These are phyloP conservation scores for Lipomyces sp. DNA, from an alignment of 805 yeast species.

Conservation along the genomic window DNA sequence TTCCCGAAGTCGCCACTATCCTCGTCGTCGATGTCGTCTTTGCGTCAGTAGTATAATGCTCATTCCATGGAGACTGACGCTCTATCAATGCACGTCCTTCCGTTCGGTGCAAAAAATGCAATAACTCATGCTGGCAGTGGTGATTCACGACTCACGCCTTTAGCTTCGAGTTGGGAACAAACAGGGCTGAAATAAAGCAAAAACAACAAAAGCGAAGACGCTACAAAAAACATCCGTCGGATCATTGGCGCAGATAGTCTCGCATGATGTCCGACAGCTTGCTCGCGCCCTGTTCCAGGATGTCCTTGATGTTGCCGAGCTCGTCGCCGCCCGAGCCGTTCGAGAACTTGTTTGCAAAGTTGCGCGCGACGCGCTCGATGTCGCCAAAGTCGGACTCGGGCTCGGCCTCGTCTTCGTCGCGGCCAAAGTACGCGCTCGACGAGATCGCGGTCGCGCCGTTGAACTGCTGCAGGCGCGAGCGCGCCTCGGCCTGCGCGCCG, in stretches of 20 bases:
- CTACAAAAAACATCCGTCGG: not conserved
- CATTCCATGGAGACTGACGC: no score
- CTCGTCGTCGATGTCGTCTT: no score
- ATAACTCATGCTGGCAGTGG: no score
- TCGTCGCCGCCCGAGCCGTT: constrained; percentile 84
- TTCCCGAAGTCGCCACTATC: no score
- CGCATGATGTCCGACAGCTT: constrained; percentile 81
- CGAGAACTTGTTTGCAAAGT: constrained; percentile 63
- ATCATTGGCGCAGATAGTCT: constrained; percentile 47
- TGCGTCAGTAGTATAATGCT: no score
- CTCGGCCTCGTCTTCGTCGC: constrained; percentile 56
- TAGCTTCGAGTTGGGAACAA: not conserved
- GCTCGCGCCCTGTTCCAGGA: constrained; percentile 89
- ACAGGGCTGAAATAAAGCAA: not conserved
- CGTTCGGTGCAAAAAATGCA: no score
- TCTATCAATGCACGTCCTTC: no score
- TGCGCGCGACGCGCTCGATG: constrained; percentile 58
- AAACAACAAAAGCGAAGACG: not conserved
- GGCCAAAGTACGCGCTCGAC: constrained; percentile 88
- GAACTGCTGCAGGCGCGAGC: constrained; percentile 72
- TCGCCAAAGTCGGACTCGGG: constrained; percentile 40
- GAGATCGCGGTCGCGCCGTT: constrained; percentile 88
- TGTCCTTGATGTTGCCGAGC: constrained; percentile 82
- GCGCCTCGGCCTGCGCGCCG: constrained; percentile 73
- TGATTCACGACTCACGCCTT: no score